phyloP scores from a whole-genome alignment of 441 rosid species.

The Metrosideros polymorpha region DNA sequence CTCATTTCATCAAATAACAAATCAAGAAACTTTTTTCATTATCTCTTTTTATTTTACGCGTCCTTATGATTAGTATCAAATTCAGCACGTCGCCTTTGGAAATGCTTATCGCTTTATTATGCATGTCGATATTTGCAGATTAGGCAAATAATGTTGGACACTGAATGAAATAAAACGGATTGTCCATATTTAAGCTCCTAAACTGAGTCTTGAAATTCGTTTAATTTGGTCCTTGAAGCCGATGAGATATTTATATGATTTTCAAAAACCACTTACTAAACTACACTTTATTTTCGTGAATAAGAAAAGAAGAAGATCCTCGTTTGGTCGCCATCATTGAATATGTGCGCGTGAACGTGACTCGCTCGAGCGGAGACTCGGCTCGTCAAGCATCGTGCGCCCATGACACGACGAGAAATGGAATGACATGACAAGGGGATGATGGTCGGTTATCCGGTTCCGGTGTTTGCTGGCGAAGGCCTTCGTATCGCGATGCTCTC shows the following conservation, averaged over 20 bases:
- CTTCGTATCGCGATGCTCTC: background rate
- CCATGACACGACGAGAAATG: background rate
- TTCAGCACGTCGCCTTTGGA: accelerated
- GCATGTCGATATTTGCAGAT: background rate
- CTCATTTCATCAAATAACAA: background rate
- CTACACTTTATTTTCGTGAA: background rate
- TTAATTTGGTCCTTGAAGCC: background rate
- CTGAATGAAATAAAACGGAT: too few species aligned
- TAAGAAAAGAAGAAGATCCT: background rate
- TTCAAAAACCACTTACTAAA: background rate
- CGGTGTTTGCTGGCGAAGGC: background rate
- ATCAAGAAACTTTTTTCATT: background rate
- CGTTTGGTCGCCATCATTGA: background rate
- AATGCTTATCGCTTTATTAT: background rate
- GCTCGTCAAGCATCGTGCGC: background rate
- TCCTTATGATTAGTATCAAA: background rate
- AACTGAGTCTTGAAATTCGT: background rate
- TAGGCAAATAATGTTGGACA: too few species aligned
- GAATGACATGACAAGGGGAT: background rate
- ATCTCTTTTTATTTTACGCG: accelerated
- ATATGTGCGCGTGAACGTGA: background rate
- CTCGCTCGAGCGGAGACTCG: background rate
- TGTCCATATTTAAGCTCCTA: background rate
- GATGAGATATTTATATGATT: background rate
- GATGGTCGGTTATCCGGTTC: background rate